Base-by-base conservation (phyloP, 208 protist genomes). In the Naegleria lovaniensis region DNA sequence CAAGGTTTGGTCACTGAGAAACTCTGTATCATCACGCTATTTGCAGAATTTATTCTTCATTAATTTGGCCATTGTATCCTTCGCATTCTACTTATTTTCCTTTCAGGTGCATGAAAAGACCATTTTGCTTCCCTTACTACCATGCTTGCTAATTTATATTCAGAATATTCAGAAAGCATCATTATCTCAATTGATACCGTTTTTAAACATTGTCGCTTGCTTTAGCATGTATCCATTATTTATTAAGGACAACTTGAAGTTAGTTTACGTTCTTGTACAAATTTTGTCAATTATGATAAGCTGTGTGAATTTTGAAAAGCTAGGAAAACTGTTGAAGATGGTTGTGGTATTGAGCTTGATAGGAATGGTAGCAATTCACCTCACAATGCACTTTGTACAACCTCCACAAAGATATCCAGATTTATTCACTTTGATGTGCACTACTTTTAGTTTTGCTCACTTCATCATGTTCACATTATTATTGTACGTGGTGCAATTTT, bases 61-160 rank as follows among this genome's bases (percentile, higher is more conserved):
- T 25, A 75, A 86, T 25, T 90, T 96, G 16, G 43, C 93, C 6
- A 90, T 59, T 55, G 92, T 75, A 33, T 92, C 94, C 16, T 90
- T 97, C 4, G 41, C 94, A 19, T 97, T 98, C 75, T 98, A 95
- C 90, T 91, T 98, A 29, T 95, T 97, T 89, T 96, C 95, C 19
- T 97, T 94, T 79, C 96, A 98, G 52, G 95, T 97, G 51, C 96
- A 97, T 88, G 96, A 97, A 90, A 97, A 97, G 92, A 92, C 92
- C 25, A 94, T 96, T 29, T 59, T 96, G 33, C 88, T 96, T 13
- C 91, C 92, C 0, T 13, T 93, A 33, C 43, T 93, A 0, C 79
- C 55, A n/a, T 13, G 55, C 55, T 48, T 40, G 13, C 92, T 40
- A 91, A 36, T 40, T 95, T 41, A 83, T 92, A 38, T 36, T 94